phyloP scores from a whole-genome alignment of 2,329 filamentous ascomycete genomes.

The Lachnellula arida region DNA sequence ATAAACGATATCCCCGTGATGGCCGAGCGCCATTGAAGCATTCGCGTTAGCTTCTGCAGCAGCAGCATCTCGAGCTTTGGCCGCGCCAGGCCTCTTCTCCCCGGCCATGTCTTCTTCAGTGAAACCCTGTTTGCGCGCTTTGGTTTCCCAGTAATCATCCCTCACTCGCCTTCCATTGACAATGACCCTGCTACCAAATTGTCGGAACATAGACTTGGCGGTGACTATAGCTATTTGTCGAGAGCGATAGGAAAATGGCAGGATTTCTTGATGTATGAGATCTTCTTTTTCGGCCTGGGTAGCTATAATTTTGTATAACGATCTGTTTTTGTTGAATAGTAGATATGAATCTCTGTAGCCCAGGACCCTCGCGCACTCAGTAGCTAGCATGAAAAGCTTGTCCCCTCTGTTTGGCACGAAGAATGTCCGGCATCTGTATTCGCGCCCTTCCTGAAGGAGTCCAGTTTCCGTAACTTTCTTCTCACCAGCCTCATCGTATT shows the following conservation, averaged over 20 bases:
- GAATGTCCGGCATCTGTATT: conserved; percentile 92
- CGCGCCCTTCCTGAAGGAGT: conserved; percentile 72
- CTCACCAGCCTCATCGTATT: conserved; percentile 89
- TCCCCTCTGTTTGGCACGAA: conserved; percentile 84
- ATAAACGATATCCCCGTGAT: conserved; percentile 85
- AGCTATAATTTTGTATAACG: conserved; percentile 95
- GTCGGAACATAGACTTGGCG: conserved; percentile 95
- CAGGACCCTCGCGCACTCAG: conserved; percentile 89
- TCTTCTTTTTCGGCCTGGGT: conserved; percentile 96
- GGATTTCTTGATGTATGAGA: conserved; percentile 86
- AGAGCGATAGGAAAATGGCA: conserved; percentile 97
- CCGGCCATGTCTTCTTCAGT: conserved; percentile 94
- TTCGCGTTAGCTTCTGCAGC: conserved; percentile 58
- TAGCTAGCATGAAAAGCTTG: conserved; percentile 97
- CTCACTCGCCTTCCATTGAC: conserved; percentile 84
- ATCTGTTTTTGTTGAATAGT: conserved; percentile 97
- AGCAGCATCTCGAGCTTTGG: conserved; percentile 79
- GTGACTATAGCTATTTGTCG: conserved; percentile 98
- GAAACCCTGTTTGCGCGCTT: conserved; percentile 95
- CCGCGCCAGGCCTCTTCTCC: conserved; percentile 89
- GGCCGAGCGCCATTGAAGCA: conserved; percentile 54
- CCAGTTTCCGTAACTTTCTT: conserved; percentile 87
- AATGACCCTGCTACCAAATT: conserved; percentile 94
- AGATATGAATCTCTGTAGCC: conserved; percentile 97
- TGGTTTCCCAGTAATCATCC: conserved; percentile 98